Base-by-base conservation (phyloP, 495 filamentous ascomycete species). In the Chaetomium tenue region DNA sequence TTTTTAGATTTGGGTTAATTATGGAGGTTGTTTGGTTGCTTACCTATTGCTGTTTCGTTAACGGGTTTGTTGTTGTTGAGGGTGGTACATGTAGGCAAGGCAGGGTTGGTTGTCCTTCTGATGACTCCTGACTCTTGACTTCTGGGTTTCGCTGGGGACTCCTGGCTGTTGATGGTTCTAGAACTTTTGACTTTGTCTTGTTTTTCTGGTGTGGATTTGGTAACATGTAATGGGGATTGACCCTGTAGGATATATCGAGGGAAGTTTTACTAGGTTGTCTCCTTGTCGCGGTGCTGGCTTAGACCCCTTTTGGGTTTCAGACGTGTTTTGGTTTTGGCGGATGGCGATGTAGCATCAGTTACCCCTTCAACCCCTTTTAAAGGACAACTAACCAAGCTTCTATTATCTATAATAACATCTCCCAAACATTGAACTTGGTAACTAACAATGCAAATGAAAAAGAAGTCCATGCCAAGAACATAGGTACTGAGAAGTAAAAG, bases 261-360 rank as follows among this genome's bases (percentile, higher is more conserved):
- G 3, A 44, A 18, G 40, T 44, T 44, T 44, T 18, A 18, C 16
- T 9, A 18, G 13, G 15, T 44, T 5, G 40, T 44, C 5, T 44
- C 40, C 40, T 18, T 44, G 40, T 44, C 16, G 13, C 18, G 16
- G n/a, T 50, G 46, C 3, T 50, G 46, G 46, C 46, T 50, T 23
- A 23, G 46, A 9, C 46, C 18, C 18, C 28, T 33, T 18, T 9
- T 1, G 52, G 30, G 52, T 55, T 55, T 55, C 52, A 55, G 26
- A 3, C 11, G 26, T 37, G 52, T 55, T 55, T 55, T 33, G 52
- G 52, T 33, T 55, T 55, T 28, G 52, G 18, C 51, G 33, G 30
- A 28, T 37, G n/a, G 28, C 26, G 28, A 26, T n/a, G 26, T 55
- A 30, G 25, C 52, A 33, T 11, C 6, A 2, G n/a, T n/a, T 30